A percentile compares a stretch with the other conserved stretches of the same genome.
Evolutionary conservation across 2,329 filamentous ascomycete species (phyloP).

Genomic region (Stachybotrys echinatus): DNA sequence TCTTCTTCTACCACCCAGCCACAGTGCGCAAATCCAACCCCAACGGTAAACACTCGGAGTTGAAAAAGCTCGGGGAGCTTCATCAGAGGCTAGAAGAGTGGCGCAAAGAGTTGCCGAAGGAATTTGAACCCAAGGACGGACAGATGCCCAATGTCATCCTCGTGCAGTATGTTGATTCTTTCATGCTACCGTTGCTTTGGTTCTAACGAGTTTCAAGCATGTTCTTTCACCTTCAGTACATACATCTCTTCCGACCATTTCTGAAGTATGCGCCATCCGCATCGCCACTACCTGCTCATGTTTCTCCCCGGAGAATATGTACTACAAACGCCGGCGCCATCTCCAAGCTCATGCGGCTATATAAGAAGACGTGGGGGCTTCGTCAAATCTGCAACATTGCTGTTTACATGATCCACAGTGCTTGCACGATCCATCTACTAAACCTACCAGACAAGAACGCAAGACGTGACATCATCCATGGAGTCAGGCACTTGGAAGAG

Average conservation of each 20-base stretch:
- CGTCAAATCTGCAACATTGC: slow-evolving; percentile 95
- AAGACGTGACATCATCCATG: slow-evolving; percentile 82
- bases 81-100: slow-evolving; percentile 87
- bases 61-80: slow-evolving; percentile 89
- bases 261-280: slow-evolving; percentile 79
- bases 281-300: slow-evolving; percentile 78
- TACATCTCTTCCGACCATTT: slow-evolving; percentile 93
- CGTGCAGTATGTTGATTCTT: slow-evolving; percentile 65
- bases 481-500: slow-evolving; percentile 87
- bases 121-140: slow-evolving; percentile 85
- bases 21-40: slow-evolving; percentile 57
- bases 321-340: slow-evolving; percentile 85
- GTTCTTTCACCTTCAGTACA: slow-evolving; percentile 95
- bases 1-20: slow-evolving; percentile 85
- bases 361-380: slow-evolving; percentile 86
- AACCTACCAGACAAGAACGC: slow-evolving; percentile 92
- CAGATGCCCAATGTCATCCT: slow-evolving; percentile 76
- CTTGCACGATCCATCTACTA: slow-evolving; percentile 89
- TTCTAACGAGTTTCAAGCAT: slow-evolving; percentile 54
- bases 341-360: slow-evolving; percentile 89
- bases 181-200: slow-evolving; percentile 5
- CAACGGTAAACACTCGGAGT: slow-evolving; percentile 72
- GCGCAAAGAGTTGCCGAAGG: slow-evolving; percentile 76
- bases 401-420: slow-evolving; percentile 91
- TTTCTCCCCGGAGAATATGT: slow-evolving; percentile 86